phyloP scores from a whole-genome alignment of 2,329 filamentous ascomycete genomes.

The Calonectria leucothoes region DNA sequence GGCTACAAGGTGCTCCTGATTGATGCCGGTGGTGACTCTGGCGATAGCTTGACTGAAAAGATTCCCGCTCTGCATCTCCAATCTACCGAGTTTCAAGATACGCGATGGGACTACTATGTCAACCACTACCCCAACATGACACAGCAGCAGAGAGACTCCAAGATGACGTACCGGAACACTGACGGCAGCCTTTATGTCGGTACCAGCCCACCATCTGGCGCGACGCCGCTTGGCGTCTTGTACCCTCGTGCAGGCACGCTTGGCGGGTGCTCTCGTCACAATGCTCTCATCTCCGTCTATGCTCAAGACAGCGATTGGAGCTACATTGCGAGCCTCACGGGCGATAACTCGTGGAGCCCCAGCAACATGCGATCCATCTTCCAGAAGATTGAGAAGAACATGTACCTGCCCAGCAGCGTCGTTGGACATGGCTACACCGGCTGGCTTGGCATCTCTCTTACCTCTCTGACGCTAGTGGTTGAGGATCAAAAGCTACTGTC shows the following conservation, averaged over 20 bases:
- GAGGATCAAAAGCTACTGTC: constrained; percentile 65
- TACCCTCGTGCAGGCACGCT: constrained; percentile 61
- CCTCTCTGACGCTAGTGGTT: constrained; percentile 62
- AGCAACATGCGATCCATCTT: constrained; percentile 70
- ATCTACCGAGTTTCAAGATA: constrained; percentile 65
- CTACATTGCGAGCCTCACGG: constrained; percentile 63
- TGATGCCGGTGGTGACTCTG: constrained; percentile 71
- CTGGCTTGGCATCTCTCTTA: constrained; percentile 65
- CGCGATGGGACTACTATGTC: constrained; percentile 74
- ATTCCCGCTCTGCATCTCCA: constrained; percentile 65
- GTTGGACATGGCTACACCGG: constrained; percentile 67
- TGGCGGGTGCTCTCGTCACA: constrained; percentile 68
- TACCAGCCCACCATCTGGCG: constrained; percentile 52
- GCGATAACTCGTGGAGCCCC: constrained; percentile 65
- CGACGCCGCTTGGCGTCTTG: constrained; percentile 55
- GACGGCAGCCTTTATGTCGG: constrained; percentile 62
- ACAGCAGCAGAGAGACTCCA: constrained; percentile 66
- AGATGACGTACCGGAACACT: constrained; percentile 67
- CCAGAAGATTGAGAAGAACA: constrained; percentile 62
- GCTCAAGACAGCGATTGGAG: constrained; percentile 71
- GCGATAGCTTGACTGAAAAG: constrained; percentile 59
- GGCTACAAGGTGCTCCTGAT: constrained; percentile 70
- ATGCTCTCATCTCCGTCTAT: constrained; percentile 69
- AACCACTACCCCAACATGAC: constrained; percentile 67
- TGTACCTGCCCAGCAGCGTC: constrained; percentile 57